Evolutionary conservation across 1,139 yeast genomes (phyloP).

Genomic region (Yamadazyma diddensiae): DNA sequence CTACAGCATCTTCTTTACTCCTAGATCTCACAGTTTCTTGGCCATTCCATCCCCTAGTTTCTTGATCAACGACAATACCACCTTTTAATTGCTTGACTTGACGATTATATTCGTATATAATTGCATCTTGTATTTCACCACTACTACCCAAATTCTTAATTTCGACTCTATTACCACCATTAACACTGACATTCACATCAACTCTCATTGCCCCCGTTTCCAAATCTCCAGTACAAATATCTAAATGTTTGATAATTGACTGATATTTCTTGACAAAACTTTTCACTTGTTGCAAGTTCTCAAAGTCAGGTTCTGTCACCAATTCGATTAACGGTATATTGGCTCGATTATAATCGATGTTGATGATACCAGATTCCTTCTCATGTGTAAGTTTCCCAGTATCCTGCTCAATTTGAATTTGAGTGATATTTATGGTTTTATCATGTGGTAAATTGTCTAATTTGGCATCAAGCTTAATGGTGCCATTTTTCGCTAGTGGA

Average conservation of each 20-base stretch:
- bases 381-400: constrained; percentile 80
- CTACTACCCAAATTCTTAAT: constrained; percentile 86
- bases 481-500: constrained; percentile 76
- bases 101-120: constrained; percentile 69
- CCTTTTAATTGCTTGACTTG: constrained; percentile 48
- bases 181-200: constrained; percentile 85
- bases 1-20: constrained; percentile 76
- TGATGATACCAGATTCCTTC: constrained; percentile 36
- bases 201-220: constrained; percentile 95
- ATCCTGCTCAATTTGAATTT: constrained; percentile 89
- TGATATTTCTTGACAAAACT: constrained; percentile 83
- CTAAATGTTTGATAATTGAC: constrained; percentile 60
- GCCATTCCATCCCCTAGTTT: constrained; percentile 95
- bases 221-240: constrained; percentile 82
- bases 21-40: constrained; percentile 60
- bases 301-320: constrained; percentile 89
- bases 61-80: constrained; percentile 45
- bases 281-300: constrained; percentile 62
- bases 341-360: constrained; percentile 78
- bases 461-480: constrained; percentile 41
- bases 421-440: constrained; percentile 53
- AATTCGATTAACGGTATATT: constrained; percentile 86
- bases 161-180: constrained; percentile 72
- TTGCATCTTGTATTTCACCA: constrained; percentile 75
- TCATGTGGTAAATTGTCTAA: constrained; percentile 52